These are phyloP conservation scores for Margaritispora aquatica DNA, from an alignment of 495 filamentous ascomycete genomes.

Conservation along the genomic window DNA sequence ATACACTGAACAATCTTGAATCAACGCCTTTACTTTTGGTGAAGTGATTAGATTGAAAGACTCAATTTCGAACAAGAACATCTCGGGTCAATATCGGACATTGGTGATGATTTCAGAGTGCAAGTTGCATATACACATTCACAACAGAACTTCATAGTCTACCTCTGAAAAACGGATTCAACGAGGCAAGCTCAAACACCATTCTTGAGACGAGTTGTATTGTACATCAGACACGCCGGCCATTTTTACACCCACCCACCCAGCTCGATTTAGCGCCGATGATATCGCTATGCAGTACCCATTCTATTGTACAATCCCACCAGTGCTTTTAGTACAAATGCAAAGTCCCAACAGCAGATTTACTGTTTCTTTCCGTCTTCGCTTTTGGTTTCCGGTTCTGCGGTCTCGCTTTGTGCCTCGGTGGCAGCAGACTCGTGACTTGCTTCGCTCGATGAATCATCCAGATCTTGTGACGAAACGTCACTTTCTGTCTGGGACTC, in stretches of 20 bases:
- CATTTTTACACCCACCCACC: not conserved
- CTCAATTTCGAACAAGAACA: too few species aligned
- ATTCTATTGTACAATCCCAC: not conserved
- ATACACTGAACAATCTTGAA: too few species aligned
- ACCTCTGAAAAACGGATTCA: too few species aligned
- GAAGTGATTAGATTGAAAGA: too few species aligned
- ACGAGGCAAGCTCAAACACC: not conserved
- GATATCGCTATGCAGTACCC: not conserved
- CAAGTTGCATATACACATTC: too few species aligned
- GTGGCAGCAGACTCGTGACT: not conserved
- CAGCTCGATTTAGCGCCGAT: not conserved
- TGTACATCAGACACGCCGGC: not conserved
- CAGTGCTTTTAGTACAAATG: not conserved
- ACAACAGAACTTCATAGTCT: too few species aligned
- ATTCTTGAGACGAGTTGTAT: not conserved
- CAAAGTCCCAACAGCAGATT: not conserved
- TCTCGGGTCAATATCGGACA: too few species aligned
- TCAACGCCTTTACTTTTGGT: too few species aligned
- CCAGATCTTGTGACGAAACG: not conserved
- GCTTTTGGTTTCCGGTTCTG: not conserved
- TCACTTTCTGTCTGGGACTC: not conserved
- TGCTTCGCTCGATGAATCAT: too few species aligned
- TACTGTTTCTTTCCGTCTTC: not conserved
- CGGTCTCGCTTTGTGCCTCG: not conserved
- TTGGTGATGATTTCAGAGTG: too few species aligned